A percentile compares a stretch with the other conserved stretches of the same genome.
Conservation (phyloP, 108 stramenopile species). For the Conticribra guillardii region DNA sequence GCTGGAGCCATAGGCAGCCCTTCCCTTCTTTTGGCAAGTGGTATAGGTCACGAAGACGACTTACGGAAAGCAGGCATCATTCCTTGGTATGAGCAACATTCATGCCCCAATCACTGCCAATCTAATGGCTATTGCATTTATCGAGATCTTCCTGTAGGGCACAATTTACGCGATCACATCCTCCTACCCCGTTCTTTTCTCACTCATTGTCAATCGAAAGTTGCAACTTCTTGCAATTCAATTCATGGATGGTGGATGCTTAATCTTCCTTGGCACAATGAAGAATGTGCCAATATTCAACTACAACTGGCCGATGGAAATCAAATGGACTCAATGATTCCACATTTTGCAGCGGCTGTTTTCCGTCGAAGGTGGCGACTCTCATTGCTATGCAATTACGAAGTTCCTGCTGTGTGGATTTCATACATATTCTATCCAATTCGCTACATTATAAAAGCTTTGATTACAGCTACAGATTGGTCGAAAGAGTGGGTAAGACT, state of each 20-base stretch:
- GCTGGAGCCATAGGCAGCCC: slow-evolving; percentile 79
- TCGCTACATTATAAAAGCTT: neutral
- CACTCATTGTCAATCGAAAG: slow-evolving; percentile 12
- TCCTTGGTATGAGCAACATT: slow-evolving; percentile 46
- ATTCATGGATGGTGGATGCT: slow-evolving; percentile 31
- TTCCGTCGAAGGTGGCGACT: slow-evolving; percentile 31
- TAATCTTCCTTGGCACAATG: neutral
- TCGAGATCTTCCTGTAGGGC: slow-evolving; percentile 43
- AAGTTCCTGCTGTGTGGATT: slow-evolving; percentile 14
- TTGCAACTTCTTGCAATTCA: slow-evolving; percentile 26
- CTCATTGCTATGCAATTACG: slow-evolving; percentile 9
- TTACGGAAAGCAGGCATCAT: slow-evolving; percentile 39
- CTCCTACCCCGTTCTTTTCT: slow-evolving; percentile 56
- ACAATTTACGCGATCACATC: slow-evolving; percentile 64
- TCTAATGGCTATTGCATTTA: neutral
- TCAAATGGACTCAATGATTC: slow-evolving; percentile 42
- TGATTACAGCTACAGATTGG: slow-evolving; percentile 2
- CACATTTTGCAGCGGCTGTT: slow-evolving; percentile 43
- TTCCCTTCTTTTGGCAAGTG: slow-evolving; percentile 63
- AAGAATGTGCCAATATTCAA: slow-evolving; percentile 29
- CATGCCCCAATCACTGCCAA: too few species aligned
- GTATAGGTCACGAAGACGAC: slow-evolving; percentile 57
- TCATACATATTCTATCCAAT: neutral
- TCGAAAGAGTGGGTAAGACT: slow-evolving; percentile 31
- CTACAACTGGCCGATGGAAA: slow-evolving; percentile 47